Percentiles rank a stretch among this genome's conserved stretches.
phyloP scores from a whole-genome alignment of 176 grass and related monocot species.

The Panicum miliaceum region DNA sequence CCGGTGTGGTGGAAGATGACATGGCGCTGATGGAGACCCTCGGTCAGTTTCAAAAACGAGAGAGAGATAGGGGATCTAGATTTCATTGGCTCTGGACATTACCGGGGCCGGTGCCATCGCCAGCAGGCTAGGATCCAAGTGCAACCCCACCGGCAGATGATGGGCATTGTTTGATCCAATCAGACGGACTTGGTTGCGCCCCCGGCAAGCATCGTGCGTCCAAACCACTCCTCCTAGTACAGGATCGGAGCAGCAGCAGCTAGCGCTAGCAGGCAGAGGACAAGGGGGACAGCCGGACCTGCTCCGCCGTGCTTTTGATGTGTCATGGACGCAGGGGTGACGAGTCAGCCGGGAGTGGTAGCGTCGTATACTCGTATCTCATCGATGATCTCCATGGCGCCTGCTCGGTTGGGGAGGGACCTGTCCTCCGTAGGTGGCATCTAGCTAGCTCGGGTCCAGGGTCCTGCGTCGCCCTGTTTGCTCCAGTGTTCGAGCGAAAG shows the following conservation, averaged over 20 bases:
- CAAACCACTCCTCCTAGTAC: not conserved
- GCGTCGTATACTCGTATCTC: too few species aligned
- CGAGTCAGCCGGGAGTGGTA: too few species aligned
- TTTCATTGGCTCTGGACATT: not conserved
- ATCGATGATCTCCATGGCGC: too few species aligned
- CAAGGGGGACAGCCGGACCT: too few species aligned
- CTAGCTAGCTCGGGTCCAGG: not conserved
- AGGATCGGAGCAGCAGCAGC: too few species aligned
- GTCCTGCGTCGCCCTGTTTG: not conserved
- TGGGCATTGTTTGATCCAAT: too few species aligned
- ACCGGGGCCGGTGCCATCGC: not conserved
- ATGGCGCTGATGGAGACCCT: not conserved
- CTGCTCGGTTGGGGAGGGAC: too few species aligned
- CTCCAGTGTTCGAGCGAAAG: not conserved
- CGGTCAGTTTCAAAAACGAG: not conserved
- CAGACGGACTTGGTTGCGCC: not conserved
- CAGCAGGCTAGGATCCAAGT: not conserved
- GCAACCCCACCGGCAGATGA: not conserved
- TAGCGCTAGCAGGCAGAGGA: too few species aligned
- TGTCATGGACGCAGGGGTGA: too few species aligned
- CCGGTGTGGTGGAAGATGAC: not conserved
- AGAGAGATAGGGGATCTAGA: not conserved
- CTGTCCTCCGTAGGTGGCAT: too few species aligned
- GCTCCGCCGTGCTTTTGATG: too few species aligned
- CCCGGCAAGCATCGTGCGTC: not conserved